Evolutionary conservation across 2,329 filamentous ascomycete genomes (phyloP), one percentile per base, ranked within the genome.

Genomic region (Karstenula rhodostoma): DNA sequence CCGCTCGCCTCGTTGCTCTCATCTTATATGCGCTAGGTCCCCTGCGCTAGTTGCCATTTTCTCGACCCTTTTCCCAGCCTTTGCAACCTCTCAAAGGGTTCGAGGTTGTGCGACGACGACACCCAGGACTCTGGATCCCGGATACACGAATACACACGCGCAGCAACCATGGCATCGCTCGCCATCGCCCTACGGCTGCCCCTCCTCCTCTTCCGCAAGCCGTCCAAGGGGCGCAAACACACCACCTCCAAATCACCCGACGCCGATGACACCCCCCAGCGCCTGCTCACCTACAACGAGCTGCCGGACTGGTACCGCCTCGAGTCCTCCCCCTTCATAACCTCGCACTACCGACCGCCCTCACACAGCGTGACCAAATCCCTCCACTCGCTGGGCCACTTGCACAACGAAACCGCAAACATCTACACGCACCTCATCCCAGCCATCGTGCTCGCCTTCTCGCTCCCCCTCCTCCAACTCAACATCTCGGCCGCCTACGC

Each of bases 321-420:
- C 22, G 73, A 77, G 68, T 88, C 91, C 75, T 91, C 90, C 68
- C 86, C 87, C 57, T 88, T 86, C 77, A 90, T 91, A 60, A 81
- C 81, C 57, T 83, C 83, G 29, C 84, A 85, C 63, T 91, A 91
- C 77, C 85, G 89, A 0, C 86, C 85, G 1, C 82, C 83, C 15
- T 88, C 86, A 1, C 81, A 83, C 61, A 90, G 87, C 9, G 88
- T 87, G 73, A 63, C 75, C 13, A 80, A 77, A 53, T 89, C 86
- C 48, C 79, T 87, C 50, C 78, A 82, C 43, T 87, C 84, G 49
- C 79, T 90, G 40, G 75, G 79, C 52, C 87, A 89, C 73, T 72
- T 90, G 29, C 87, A 91, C 77, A 90, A 88, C 72, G 85, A 89
- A 73, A 85, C 85, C 10, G 82, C 90, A 52, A 91, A 91, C 74